These are phyloP conservation scores for Ambrosia trifida DNA, from an alignment of 129 eudicot species.

Conservation along the genomic window DNA sequence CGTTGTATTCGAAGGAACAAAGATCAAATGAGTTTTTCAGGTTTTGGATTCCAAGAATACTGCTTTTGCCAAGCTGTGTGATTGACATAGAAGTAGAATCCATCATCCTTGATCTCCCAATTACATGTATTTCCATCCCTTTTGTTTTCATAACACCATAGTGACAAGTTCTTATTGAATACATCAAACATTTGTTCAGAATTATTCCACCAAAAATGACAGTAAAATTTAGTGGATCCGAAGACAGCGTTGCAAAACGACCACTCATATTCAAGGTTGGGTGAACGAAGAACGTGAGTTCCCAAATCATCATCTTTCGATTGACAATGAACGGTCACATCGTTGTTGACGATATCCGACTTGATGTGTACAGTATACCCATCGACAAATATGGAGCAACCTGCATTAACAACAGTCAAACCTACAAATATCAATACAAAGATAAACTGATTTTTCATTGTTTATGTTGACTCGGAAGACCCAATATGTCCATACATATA, in stretches of 20 bases:
- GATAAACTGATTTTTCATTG: not conserved
- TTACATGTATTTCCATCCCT: conserved; percentile 9
- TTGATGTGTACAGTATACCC: conserved; percentile 14
- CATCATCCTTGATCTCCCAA: conserved; percentile 18
- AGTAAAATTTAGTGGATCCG: conserved; percentile 12
- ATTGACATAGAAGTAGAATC: conserved; percentile 17
- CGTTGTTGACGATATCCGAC: not conserved
- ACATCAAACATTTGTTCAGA: conserved; percentile 12
- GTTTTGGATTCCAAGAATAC: conserved; percentile 17
- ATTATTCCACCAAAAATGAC: conserved; percentile 20
- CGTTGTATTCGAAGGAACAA: not conserved
- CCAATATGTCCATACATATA: not conserved
- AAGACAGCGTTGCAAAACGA: not conserved
- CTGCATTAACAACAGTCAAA: not conserved
- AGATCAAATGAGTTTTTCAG: not conserved
- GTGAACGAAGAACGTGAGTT: conserved; percentile 11
- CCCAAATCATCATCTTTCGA: conserved; percentile 13
- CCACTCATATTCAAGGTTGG: conserved; percentile 3
- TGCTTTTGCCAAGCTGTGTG: not conserved
- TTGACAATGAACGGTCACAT: conserved; percentile 9
- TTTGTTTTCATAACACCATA: not conserved
- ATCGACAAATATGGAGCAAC: not conserved
- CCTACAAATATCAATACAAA: not conserved
- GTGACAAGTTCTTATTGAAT: not conserved
- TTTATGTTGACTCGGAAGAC: not conserved